Base-by-base conservation (phyloP, 805 yeast species). In the Starmerella bacillaris region DNA sequence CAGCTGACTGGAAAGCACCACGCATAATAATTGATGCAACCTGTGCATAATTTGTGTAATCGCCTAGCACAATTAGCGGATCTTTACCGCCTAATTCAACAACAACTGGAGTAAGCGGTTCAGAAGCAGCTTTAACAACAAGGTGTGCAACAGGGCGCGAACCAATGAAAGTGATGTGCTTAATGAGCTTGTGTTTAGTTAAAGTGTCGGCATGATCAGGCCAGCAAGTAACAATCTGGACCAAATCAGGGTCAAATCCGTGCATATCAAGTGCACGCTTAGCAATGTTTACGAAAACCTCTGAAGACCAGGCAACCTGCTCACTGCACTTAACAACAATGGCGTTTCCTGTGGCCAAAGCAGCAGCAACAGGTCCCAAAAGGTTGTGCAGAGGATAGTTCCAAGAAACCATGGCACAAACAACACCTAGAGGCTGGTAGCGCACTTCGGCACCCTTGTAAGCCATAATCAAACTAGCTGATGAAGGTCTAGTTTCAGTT, bases 41-140 rank as follows among this genome's bases (percentile, higher is more conserved):
- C 4, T 65, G 47, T 24, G 27, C 20, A 7, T 42, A 24, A 9
- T 38, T 33, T 30, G 38, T 36, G 21, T 40, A 41, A 27, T 50
- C 54, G 49, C 86, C 95, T 44, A 89, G 65, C 3, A 84, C 82
- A 34, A 89, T 65, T 16, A 82, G 70, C 0, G 95, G 77, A 55
- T 89, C 99, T 50, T 89, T 89, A 16, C 99, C 99, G 24, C 99
- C 99, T 24, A 89, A 64, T 56, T 89, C 99, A 7, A 82, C 84
- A 17, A 86, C 95, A 29, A 86, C 83, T 0, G 96, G 99, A 0
- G 94, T 86, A 48, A 89, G 61, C n/a, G 78, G 66, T 40, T 70
- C 70, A 30, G 94, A 68, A 2, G 96, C 95, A 28, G 84, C 78
- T 31, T 63, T 65, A 24, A 77, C 74, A 12, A 89, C 94, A 39